Percentiles rank a stretch among this genome's conserved stretches.
These are phyloP conservation scores for Miscanthus lutarioriparius DNA, from an alignment of 176 grass and related monocot genomes.

Conservation along the genomic window DNA sequence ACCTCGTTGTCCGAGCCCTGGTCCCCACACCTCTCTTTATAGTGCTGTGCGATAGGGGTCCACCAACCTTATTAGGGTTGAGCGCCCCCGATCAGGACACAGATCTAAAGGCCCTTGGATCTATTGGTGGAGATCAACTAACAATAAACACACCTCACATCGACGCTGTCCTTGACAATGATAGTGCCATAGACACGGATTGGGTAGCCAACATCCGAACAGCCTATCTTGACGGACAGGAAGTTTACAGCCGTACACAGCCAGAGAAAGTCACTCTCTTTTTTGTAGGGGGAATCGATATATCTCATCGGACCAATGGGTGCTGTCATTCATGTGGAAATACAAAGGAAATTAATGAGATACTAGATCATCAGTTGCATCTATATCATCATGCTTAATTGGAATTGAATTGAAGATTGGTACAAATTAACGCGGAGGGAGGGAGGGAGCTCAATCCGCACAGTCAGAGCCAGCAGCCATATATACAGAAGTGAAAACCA, in stretches of 20 bases:
- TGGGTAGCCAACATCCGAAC: not conserved
- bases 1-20: no score
- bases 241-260: not conserved
- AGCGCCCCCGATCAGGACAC: no score
- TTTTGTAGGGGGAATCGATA: not conserved
- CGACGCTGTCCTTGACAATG: not conserved
- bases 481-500: not conserved
- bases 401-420: not conserved
- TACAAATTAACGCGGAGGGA: no score
- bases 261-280: accelerated
- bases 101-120: no score
- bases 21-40: no score
- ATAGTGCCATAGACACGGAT: not conserved
- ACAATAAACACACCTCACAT: not conserved
- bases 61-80: not conserved
- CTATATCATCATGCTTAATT: not conserved
- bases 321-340: not conserved
- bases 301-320: not conserved
- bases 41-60: no score
- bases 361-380: not conserved
- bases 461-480: no score
- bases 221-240: not conserved
- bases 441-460: no score
- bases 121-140: no score
- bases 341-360: not conserved